These are phyloP conservation scores for Polymyxa betae DNA, from an alignment of 208 protist genomes.

Conservation along the genomic window DNA sequence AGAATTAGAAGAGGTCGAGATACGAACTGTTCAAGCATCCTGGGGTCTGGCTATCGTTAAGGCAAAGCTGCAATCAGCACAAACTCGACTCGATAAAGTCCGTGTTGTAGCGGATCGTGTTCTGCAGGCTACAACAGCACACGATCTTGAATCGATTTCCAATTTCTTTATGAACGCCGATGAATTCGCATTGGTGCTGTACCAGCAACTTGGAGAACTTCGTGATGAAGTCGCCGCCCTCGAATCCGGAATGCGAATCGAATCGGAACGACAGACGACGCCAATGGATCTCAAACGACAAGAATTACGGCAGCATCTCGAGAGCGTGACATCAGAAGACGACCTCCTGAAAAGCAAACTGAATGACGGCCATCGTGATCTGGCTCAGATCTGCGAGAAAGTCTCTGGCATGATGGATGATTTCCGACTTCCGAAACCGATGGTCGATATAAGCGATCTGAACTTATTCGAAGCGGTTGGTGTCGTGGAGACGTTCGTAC, in stretches of 20 bases:
- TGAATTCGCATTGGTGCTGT: not conserved
- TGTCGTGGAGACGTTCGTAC: not conserved
- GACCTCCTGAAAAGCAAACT: not conserved
- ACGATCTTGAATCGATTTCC: not conserved
- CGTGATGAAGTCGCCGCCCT: constrained; percentile 4
- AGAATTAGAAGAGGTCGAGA: constrained; percentile 11
- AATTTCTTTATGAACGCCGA: not conserved
- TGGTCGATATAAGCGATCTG: not conserved
- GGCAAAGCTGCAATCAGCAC: not conserved
- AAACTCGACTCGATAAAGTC: not conserved
- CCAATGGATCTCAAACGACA: not conserved
- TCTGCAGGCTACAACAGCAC: not conserved
- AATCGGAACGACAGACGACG: not conserved
- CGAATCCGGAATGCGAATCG: not conserved
- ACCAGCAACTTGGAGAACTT: constrained; percentile 2
- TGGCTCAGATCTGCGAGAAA: not conserved
- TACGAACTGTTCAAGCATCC: not conserved
- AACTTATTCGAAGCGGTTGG: not conserved
- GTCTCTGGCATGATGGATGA: not conserved
- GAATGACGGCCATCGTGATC: not conserved
- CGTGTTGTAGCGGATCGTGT: not conserved
- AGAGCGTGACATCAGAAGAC: not conserved
- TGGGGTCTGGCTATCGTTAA: constrained; percentile 6
- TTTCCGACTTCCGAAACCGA: not conserved
- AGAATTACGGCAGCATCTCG: not conserved